A percentile compares a stretch with the other conserved stretches of the same genome.
Evolutionary conservation across 805 yeast species (phyloP).

Genomic region (Naumovozyma castellii): DNA sequence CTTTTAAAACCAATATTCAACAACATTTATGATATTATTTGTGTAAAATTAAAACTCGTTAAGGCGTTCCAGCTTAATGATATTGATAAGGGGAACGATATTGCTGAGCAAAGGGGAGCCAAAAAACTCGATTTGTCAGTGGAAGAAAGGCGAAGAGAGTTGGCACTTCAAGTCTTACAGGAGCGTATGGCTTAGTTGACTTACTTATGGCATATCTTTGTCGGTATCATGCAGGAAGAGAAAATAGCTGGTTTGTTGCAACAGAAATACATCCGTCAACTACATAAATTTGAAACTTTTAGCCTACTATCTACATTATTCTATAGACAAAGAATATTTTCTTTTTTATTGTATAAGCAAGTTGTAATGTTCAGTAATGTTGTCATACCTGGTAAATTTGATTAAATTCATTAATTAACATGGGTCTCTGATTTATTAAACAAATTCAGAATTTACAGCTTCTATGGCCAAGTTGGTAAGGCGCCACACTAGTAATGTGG

Average conservation of each 20-base stretch:
- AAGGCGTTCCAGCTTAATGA: constrained; percentile 59
- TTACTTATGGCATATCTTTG: no score
- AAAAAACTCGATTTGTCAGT: constrained; percentile 27
- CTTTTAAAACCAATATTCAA: constrained; percentile 44
- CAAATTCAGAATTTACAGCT: constrained; percentile 27
- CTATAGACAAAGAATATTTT: no score
- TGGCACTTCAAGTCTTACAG: constrained; percentile 65
- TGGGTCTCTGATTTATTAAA: no score
- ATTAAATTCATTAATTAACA: no score
- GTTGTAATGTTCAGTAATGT: no score
- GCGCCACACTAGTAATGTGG: constrained; percentile 86
- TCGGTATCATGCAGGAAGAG: background rate
- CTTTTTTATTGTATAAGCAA: no score
- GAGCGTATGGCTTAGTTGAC: constrained; percentile 37
- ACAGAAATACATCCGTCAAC: no score
- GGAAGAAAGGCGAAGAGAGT: constrained; percentile 70
- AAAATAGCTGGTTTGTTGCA: no score
- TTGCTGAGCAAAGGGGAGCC: constrained; percentile 51
- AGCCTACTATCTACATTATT: no score
- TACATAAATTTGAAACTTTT: no score
- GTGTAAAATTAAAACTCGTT: constrained; percentile 38
- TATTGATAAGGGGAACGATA: constrained; percentile 61
- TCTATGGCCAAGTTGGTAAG: constrained; percentile 67
- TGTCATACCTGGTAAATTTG: no score
- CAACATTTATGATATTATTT: constrained; percentile 31